Evolutionary conservation across 257 asterid species (phyloP).

Genomic region (Penstemon eatonii): DNA sequence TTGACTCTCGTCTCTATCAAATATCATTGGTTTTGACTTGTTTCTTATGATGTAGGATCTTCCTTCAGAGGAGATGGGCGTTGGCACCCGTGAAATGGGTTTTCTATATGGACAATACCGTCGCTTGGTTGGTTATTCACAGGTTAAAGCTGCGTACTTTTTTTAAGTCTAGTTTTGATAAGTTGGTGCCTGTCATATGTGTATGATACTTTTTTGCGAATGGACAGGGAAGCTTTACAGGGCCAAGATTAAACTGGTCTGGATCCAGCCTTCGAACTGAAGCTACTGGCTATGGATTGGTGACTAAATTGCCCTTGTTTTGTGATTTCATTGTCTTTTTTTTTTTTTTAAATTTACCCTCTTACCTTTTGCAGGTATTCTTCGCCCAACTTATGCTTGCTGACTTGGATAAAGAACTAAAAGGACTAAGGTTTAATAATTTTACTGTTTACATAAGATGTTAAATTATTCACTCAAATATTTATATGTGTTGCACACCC

Average conservation of each 20-base stretch:
- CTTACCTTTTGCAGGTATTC: conserved; percentile 66
- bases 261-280: conserved; percentile 97
- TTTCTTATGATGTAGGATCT: conserved; percentile 64
- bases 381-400: conserved; percentile 95
- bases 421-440: conserved; percentile 81
- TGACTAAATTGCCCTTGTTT: conserved; percentile 33
- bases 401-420: conserved; percentile 96
- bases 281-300: conserved; percentile 99
- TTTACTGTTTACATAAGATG: conserved; percentile 20
- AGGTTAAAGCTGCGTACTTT: conserved; percentile 49
- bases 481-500: not conserved
- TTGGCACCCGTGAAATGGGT: conserved; percentile 98
- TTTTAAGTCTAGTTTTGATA: conserved; percentile 7
- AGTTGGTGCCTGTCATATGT: not conserved
- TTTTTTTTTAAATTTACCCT: conserved; percentile 28
- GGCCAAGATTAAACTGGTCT: conserved; percentile 96
- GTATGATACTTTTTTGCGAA: not conserved
- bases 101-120: conserved; percentile 93
- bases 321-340: not conserved
- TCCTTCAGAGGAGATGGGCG: conserved; percentile 99
- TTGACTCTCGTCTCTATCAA: conserved; percentile 15
- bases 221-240: conserved; percentile 91
- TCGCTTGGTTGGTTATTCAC: conserved; percentile 92
- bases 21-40: conserved; percentile 26
- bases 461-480: conserved; percentile 1